Evolutionary conservation across 2,329 filamentous ascomycete genomes (phyloP), one percentile per base, ranked within the genome.

Genomic region (Thelonectria rubi): DNA sequence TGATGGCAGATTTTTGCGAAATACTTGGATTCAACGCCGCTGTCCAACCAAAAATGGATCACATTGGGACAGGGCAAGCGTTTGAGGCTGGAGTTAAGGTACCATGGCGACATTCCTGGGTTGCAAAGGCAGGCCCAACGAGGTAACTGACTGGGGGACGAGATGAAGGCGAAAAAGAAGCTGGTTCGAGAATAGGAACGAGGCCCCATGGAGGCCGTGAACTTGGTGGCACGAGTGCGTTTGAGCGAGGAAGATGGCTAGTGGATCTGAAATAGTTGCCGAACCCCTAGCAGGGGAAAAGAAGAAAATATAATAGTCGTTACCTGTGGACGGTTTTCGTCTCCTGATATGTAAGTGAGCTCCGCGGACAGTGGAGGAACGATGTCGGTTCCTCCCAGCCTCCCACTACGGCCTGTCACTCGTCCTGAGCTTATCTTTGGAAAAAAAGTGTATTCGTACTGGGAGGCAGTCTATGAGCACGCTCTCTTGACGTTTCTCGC

Each of bases 11-110:
- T 53, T 56, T 53, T 53, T 47, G 53, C 54, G 52, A 50, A 59
- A 61, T 60, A 57, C 55, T 71, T 69, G 71, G 65, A 71, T 67
- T 56, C 55, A 42, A 62, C 60, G 55, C 62, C 61, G 62, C 58
- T 61, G 51, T 62, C 65, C 58, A 58, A 67, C 45, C 50, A 50
- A 56, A 60, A 55, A 26, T 60, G 60, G 63, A 66, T 52, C 60
- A 67, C 18, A 59, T 55, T 72, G 69, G 61, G 56, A 68, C 43
- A 62, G 69, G 65, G 64, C 58, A 67, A 72, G 66, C 63, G 67
- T 64, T 71, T 71, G 63, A 66, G 65, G 60, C 65, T 69, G 69
- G 68, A 70, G 67, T 71, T 71, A 55, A 66, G 66, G 54, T 66
- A 68, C 64, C 52, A 56, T 63, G 60, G 62, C 58, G 60, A 62